Conservation (phyloP, 1,284 basidiomycete species). For the Testicularia cyperi region DNA sequence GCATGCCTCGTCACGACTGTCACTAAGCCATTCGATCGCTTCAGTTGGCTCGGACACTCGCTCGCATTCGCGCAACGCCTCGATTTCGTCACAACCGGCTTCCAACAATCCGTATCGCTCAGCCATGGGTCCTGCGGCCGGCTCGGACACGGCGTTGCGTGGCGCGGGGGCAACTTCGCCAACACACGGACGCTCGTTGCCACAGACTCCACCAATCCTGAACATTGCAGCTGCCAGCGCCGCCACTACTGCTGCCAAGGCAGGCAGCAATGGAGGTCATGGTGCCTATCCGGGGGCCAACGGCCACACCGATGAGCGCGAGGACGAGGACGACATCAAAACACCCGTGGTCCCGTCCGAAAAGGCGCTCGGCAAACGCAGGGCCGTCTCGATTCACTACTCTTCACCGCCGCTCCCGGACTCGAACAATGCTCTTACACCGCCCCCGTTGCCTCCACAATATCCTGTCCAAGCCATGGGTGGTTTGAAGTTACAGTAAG, state of each 20-base stretch:
- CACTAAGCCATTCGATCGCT: background rate
- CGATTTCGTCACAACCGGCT: background rate
- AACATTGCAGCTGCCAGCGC: background rate
- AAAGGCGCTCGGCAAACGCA: constrained; percentile 51
- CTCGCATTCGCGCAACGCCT: background rate
- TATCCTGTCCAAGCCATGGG: too few relatives aligned
- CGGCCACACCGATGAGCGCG: constrained; percentile 3
- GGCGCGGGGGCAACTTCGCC: too few relatives aligned
- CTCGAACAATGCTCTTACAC: too few relatives aligned
- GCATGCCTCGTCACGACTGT: background rate
- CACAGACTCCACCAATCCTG: background rate
- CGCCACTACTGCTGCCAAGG: too few relatives aligned
- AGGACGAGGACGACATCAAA: constrained; percentile 29
- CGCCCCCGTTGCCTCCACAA: too few relatives aligned
- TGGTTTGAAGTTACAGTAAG: too few relatives aligned
- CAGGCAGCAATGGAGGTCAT: too few relatives aligned
- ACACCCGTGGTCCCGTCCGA: constrained; percentile 44
- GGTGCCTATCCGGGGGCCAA: too few relatives aligned
- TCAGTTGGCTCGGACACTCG: background rate
- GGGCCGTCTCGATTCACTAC: constrained; percentile 26
- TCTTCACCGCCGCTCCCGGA: constrained; percentile 8
- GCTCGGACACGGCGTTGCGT: too few relatives aligned
- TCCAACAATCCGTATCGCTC: background rate
- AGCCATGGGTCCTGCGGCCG: background rate
- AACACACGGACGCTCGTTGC: too few relatives aligned